These are phyloP conservation scores for Vitis hybrid DNA, from an alignment of 177 flowering plant genomes.

Conservation along the genomic window DNA sequence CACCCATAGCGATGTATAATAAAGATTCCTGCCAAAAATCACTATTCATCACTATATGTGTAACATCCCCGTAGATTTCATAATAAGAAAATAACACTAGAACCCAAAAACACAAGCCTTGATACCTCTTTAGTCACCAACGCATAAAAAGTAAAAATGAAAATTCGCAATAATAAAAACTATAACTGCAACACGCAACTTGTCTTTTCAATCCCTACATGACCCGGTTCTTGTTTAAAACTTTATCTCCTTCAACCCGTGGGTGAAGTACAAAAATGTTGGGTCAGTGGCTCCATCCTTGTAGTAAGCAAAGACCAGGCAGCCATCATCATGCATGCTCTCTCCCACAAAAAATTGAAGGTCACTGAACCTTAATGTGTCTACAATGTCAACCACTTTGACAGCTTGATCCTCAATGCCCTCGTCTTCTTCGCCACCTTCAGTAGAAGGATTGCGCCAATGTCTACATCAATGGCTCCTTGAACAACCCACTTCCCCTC, in stretches of 20 bases:
- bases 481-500: constrained; percentile 91
- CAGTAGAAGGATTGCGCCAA: constrained; percentile 98
- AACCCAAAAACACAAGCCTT: too few species aligned
- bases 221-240: too few species aligned
- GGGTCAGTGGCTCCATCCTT: constrained; percentile 87
- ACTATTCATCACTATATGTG: too few species aligned
- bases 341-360: constrained; percentile 93
- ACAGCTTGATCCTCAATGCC: constrained; percentile 79
- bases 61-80: too few species aligned
- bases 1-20: too few species aligned
- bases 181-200: too few species aligned
- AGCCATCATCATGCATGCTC: constrained; percentile 78
- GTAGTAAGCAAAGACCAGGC: constrained; percentile 83
- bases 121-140: too few species aligned
- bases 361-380: constrained; percentile 82
- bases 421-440: constrained; percentile 83
- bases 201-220: too few species aligned
- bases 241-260: constrained; percentile 71
- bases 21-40: too few species aligned
- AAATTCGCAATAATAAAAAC: too few species aligned
- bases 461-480: constrained; percentile 84
- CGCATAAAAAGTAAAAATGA: too few species aligned
- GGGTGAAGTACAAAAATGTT: constrained; percentile 77
- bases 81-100: too few species aligned
- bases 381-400: constrained; percentile 92